phyloP scores from a whole-genome alignment of 371 early-diverging fungal species.

The Apophysomyces ossiformis region DNA sequence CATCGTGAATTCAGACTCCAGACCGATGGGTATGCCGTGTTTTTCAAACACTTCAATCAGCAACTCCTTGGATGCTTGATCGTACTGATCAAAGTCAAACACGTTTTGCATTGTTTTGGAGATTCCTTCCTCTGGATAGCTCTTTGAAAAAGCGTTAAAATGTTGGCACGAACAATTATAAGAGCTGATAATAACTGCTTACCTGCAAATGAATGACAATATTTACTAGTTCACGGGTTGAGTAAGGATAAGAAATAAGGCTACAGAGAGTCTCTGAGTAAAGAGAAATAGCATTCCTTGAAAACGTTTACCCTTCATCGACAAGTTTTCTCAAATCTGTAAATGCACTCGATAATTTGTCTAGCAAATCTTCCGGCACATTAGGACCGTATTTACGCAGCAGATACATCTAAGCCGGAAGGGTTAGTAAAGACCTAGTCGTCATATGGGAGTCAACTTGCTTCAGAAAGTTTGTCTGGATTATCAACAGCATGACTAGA shows the following conservation, averaged over 20 bases:
- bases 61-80: slow-evolving; percentile 65
- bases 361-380: slow-evolving; percentile 69
- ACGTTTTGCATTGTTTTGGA: slow-evolving; percentile 80
- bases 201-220: slow-evolving; percentile 78
- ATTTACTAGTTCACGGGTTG: slow-evolving; percentile 84
- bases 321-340: slow-evolving; percentile 75
- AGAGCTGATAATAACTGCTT: slow-evolving; percentile 1
- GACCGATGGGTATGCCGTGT: slow-evolving; percentile 78
- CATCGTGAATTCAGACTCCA: slow-evolving; percentile 75
- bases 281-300: not conserved
- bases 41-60: slow-evolving; percentile 78
- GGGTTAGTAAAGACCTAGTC: not conserved
- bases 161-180: not conserved
- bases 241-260: slow-evolving; percentile 84
- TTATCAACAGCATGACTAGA: slow-evolving; percentile 80
- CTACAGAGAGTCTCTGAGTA: not conserved
- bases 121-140: slow-evolving; percentile 76
- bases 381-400: slow-evolving; percentile 77
- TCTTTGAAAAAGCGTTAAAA: slow-evolving; percentile 13
- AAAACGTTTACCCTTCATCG: slow-evolving; percentile 63
- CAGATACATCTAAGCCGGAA: slow-evolving; percentile 52
- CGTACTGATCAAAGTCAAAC: slow-evolving; percentile 86
- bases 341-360: slow-evolving; percentile 73
- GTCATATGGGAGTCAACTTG: not conserved
- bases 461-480: slow-evolving; percentile 77